Evolutionary conservation across 2,329 filamentous ascomycete genomes (phyloP).

Genomic region (Mollisia scopiformis): DNA sequence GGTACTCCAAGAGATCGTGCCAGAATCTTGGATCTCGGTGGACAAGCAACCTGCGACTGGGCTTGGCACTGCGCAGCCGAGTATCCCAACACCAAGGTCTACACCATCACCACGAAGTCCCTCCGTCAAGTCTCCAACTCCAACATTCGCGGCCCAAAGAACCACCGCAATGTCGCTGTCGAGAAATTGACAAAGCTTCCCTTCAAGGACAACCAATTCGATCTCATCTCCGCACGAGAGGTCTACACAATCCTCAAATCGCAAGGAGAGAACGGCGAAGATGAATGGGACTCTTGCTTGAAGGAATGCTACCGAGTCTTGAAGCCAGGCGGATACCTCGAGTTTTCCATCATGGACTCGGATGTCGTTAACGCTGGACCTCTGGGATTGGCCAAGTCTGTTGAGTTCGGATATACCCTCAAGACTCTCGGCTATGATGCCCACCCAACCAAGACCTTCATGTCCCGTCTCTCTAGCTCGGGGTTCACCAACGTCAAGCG

Average conservation of each 20-base stretch:
- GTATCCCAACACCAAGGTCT: conserved; percentile 83
- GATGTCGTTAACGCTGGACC: conserved; percentile 86
- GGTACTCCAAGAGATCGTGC: conserved; percentile 55
- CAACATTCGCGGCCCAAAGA: conserved; percentile 80
- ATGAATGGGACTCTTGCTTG: conserved; percentile 88
- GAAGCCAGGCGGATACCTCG: conserved; percentile 90
- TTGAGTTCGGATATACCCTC: conserved; percentile 90
- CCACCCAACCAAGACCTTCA: conserved; percentile 77
- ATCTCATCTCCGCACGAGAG: conserved; percentile 87
- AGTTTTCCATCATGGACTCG: conserved; percentile 88
- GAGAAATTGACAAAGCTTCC: conserved; percentile 78
- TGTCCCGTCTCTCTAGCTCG: conserved; percentile 71
- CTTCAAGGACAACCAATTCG: conserved; percentile 85
- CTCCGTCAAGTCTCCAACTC: conserved; percentile 72
- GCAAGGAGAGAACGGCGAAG: conserved; percentile 65
- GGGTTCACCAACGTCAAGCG: conserved; percentile 83
- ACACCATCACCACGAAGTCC: conserved; percentile 80
- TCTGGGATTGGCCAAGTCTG: conserved; percentile 77
- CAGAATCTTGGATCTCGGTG: conserved; percentile 83
- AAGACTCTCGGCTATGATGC: conserved; percentile 91
- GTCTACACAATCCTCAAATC: conserved; percentile 84
- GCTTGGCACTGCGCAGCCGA: conserved; percentile 90
- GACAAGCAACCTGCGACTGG: conserved; percentile 87
- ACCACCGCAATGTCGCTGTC: conserved; percentile 84
- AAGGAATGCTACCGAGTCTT: conserved; percentile 84